A percentile compares a stretch with the other conserved stretches of the same genome.
phyloP scores from a whole-genome alignment of 208 protist genomes.

The Herpetomonas tarakana region DNA sequence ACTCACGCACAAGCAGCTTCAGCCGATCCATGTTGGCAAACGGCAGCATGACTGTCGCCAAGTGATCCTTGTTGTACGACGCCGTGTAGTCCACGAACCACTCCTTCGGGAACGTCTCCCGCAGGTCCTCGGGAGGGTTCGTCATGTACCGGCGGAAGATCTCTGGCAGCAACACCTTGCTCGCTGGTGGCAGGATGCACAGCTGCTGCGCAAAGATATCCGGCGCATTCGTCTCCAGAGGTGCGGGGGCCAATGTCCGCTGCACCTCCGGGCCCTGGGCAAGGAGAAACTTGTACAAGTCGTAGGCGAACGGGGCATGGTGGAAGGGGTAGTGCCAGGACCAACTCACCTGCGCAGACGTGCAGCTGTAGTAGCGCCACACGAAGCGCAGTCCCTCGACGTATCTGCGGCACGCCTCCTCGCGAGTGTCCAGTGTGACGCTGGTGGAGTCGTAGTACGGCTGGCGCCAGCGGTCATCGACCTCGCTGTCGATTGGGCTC shows the following conservation, averaged over 20 bases:
- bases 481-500: conserved; percentile 27
- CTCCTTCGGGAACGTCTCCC: conserved; percentile 47
- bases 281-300: conserved; percentile 54
- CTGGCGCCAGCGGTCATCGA: conserved; percentile 45
- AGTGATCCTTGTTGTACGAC: conserved; percentile 57
- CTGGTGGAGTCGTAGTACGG: conserved; percentile 43
- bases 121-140: conserved; percentile 29
- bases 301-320: conserved; percentile 64
- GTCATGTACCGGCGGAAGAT: conserved; percentile 48
- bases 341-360: conserved; percentile 54
- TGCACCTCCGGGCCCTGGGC: conserved; percentile 26
- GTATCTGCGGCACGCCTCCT: conserved; percentile 65
- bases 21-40: conserved; percentile 59
- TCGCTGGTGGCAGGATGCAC: conserved; percentile 73
- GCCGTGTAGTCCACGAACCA: conserved; percentile 74
- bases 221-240: conserved; percentile 41
- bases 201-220: conserved; percentile 69
- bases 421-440: conserved; percentile 22
- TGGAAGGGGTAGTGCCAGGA: conserved; percentile 81
- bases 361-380: conserved; percentile 81
- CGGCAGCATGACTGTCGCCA: conserved; percentile 65
- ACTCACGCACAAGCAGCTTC: conserved; percentile 22
- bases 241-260: conserved; percentile 19
- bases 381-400: conserved; percentile 76
- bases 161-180: conserved; percentile 39